A percentile compares a stretch with the other conserved stretches of the same genome.
Evolutionary conservation across 1,284 basidiomycete species (phyloP).

Genomic region (Cystobasidiaceae sp.): DNA sequence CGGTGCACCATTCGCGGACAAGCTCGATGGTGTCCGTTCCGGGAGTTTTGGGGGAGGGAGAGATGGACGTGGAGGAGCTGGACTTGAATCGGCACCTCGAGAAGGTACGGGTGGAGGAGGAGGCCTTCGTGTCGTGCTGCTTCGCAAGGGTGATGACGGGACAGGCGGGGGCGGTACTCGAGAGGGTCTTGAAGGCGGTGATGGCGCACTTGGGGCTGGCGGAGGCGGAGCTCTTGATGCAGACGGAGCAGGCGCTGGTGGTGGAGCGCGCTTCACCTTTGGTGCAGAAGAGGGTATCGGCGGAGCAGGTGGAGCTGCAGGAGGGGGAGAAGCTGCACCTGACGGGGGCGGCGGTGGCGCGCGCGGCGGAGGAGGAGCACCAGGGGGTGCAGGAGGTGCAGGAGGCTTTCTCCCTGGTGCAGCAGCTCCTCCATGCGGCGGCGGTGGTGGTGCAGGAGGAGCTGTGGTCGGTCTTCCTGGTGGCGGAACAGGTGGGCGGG

Average conservation of each 20-base stretch:
- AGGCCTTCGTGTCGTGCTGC: neutral
- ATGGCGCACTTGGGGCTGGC: neutral
- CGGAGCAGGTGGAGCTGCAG: neutral
- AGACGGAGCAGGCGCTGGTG: constrained; percentile 5
- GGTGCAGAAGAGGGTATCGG: neutral
- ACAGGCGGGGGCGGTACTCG: neutral
- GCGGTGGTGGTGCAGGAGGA: neutral
- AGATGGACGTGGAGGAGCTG: constrained; percentile 11
- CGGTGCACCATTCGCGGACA: constrained; percentile 2
- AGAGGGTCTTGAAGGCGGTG: neutral
- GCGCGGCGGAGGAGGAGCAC: neutral
- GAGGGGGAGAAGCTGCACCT: neutral
- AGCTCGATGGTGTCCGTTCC: constrained; percentile 7
- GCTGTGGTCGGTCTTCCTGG: neutral
- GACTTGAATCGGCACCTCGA: neutral
- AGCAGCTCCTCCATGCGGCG: neutral
- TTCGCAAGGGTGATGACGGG: constrained; percentile 1
- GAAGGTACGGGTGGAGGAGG: constrained; percentile 13
- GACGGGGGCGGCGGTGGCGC: neutral
- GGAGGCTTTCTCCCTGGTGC: neutral
- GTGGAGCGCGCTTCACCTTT: neutral
- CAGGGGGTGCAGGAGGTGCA: neutral
- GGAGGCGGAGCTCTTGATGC: constrained; percentile 10
- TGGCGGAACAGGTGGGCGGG: neutral
- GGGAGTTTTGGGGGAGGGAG: constrained; percentile 3